phyloP scores from a whole-genome alignment of 176 grass and related monocot genomes.

The Pharus latifolius region DNA sequence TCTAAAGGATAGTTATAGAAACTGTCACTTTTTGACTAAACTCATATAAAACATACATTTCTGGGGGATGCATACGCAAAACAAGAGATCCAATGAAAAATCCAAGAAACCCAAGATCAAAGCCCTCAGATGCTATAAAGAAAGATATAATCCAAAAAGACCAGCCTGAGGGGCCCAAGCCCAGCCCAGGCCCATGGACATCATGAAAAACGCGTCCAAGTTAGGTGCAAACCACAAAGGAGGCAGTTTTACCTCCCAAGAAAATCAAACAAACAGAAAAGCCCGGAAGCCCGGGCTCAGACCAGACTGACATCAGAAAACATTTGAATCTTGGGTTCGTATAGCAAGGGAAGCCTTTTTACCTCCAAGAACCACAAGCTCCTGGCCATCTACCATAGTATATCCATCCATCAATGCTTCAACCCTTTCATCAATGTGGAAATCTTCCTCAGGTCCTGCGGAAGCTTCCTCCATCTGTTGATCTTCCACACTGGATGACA shows the following conservation, averaged over 20 bases:
- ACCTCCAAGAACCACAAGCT: constrained; percentile 91
- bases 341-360: constrained; percentile 27
- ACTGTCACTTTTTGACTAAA: not conserved
- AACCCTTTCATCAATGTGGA: constrained; percentile 78
- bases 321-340: not conserved
- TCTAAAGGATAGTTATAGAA: constrained; percentile 14
- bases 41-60: not conserved
- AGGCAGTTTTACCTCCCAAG: not conserved
- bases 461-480: constrained; percentile 31
- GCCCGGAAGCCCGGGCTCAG: not conserved
- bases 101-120: constrained; percentile 8
- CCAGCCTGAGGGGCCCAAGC: not conserved
- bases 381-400: constrained; percentile 51
- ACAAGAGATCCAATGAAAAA: constrained; percentile 17
- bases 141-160: constrained; percentile 17
- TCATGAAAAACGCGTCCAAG: not conserved
- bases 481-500: constrained; percentile 17
- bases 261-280: not conserved
- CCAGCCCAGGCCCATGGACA: constrained; percentile 4
- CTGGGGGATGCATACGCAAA: constrained; percentile 26
- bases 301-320: constrained; percentile 9
- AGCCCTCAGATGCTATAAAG: constrained; percentile 5
- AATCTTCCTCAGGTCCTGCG: constrained; percentile 48
- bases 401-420: constrained; percentile 66
- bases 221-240: constrained; percentile 12